Evolutionary conservation across 805 yeast species (phyloP), one percentile per base, ranked within the genome.

Genomic region (Candida saitoana): DNA sequence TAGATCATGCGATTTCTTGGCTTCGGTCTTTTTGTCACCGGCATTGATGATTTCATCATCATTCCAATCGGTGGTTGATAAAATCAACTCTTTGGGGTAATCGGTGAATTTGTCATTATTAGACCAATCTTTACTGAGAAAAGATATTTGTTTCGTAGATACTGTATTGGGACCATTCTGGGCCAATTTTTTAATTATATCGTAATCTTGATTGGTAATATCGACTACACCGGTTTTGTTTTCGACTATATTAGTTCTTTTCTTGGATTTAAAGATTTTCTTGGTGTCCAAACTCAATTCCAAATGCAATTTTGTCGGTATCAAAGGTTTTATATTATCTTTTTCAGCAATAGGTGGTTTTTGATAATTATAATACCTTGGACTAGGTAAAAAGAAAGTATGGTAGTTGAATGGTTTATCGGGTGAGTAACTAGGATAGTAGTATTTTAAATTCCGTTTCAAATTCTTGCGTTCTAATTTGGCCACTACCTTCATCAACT

Each of bases 61-160:
- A 49, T 85, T 80, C 95, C 95, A 87, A 44, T 83, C 87, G 14
- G 85, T 83, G 0, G 89, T 73, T 0, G 90, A 82, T 17, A 86
- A 63, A 2, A 83, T 65, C 39, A 84, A 54, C 45, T 82, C 85
- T 32, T 76, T 77, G 24, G 77, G 62, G 47, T 62, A 77, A 3
- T 63, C 66, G 0, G 60, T 55, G 39, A 76, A 67, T 42, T 59
- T 63, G 43, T 69, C 69, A 47, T 65, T 55, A 27, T 57, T 64
- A 5, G 60, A 54, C 37, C 63, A 63, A 41, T 62, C 71, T 39
- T 54, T 55, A 19, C 51, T 48, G 39, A 69, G 51, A 34, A 65
- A 65, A 2, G 64, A 61, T 15, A 64, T 52, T n/a, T 56, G 52
- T 15, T 57, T 57, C 4, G 45, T 34, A 3, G 42, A 18, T 14